Base-by-base conservation (phyloP, 305 asterid genomes). In the Fraxinus xanthoxyloides region DNA sequence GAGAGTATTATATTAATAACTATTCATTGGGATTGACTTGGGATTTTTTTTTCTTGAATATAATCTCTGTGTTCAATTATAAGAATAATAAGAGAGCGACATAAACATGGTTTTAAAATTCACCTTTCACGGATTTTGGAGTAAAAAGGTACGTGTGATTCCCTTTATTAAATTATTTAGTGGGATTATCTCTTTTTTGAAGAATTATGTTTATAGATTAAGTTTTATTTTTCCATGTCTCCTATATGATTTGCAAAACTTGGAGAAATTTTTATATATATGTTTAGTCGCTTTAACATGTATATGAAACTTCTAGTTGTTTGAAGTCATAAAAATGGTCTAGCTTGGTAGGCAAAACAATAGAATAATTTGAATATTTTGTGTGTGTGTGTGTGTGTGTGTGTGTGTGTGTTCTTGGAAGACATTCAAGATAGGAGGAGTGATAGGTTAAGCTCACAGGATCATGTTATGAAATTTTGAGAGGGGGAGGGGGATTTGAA, bases 131-230 rank as follows among this genome's bases (percentile, higher is more conserved):
- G 63, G 24, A n/a, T 51, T 51, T 51, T 51, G 63, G 63, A 38
- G 70, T 51, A 78, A 74, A 79, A 81, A 79, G 91, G 91, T 88
- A 82, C 59, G 84, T 80, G 65, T 79, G 82, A 40, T 48, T 84
- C 61, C 15, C 54, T 40, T 80, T 70, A 67, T 84, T 81, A 23
- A 46, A 51, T 34, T 88, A 23, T 79, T 77, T 48, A 48, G 80
- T 84, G 83, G 82, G 77, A 38, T 84, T 35, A 5, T 12, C 2
- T 61, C 4, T 54, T 56, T 73, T 51, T 46, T 35, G 38, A 23
- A 23, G 26, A 59, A 72, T 30, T 40, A 19, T 46, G 69, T 74
- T 82, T 56, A 48, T 63, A 15, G 38, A 13, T n/a, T 56, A 7
- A 56, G 67, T 56, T 72, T 48, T 82, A 80, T 61, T 54, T 77